Base-by-base conservation (phyloP, 257 asterid genomes). In the Gentiana macrophylla region DNA sequence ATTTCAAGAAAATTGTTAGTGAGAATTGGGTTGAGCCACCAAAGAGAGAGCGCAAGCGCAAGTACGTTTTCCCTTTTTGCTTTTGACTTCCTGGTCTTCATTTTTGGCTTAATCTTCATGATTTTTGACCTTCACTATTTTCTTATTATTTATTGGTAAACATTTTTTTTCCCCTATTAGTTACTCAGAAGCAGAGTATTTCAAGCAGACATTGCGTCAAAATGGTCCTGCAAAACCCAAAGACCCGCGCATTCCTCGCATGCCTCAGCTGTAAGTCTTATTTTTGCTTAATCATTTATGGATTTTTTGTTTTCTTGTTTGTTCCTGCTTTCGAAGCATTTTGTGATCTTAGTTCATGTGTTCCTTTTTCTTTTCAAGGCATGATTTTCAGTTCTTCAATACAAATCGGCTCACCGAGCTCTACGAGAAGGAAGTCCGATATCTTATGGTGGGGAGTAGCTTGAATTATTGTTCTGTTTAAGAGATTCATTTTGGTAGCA, bases 161-260 rank as follows among this genome's bases (percentile, higher is more conserved):
- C 24, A 24, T 24, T 52, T 45, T 35, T 35, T 55, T 8, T 8
- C 9, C 53, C 43, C 69, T 41, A 34, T 47, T 62, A 92, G 99
- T 73, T 92, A 92, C 79, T 92, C 99, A 0, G 99, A 92, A 53
- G 80, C 97, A 0, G 99, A 92, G 74, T 88, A 92, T 82, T 88
- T 85, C 74, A 92, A 92, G 89, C 99, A 92, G 77, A 92, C 99
- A 65, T 81, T 92, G 95, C 97, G 99, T 51, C 97, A 84, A 68
- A 80, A 81, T 83, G 99, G 95, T 66, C 97, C 99, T 56, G 84
- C 89, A 13, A 83, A 75, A 67, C 84, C 99, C 36, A 92, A 86
- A 71, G 99, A 92, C 77, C 97, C 97, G 64, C 82, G 99, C 64
- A 92, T 92, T 70, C 99, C 99, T 60, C 94, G 99, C 65, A 92